A percentile compares a stretch with the other conserved stretches of the same genome.
Evolutionary conservation across 1,284 basidiomycete species (phyloP).

Genomic region (Rhodofomes roseus): DNA sequence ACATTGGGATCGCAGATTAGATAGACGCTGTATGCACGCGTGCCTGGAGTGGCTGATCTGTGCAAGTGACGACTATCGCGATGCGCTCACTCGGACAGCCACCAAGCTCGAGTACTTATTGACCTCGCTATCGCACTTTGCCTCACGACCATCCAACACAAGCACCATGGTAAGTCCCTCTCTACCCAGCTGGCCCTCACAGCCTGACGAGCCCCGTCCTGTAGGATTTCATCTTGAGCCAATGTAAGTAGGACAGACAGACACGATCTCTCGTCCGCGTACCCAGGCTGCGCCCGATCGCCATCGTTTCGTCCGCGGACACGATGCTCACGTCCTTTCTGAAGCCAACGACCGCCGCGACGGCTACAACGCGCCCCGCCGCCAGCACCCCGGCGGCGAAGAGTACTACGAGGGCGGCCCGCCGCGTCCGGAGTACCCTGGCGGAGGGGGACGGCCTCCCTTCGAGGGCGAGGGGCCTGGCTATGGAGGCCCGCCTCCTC

Average conservation of each 20-base stretch:
- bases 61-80: slow-evolving; percentile 2
- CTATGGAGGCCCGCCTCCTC: background rate
- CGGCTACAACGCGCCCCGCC: background rate
- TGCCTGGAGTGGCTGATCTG: background rate
- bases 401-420: background rate
- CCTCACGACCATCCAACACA: background rate
- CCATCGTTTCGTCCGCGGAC: slow-evolving; percentile 1
- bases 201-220: background rate
- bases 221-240: background rate
- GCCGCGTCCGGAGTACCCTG: background rate
- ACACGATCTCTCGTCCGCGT: background rate
- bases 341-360: slow-evolving; percentile 1
- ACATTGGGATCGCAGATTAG: background rate
- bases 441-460: background rate
- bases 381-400: background rate
- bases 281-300: background rate
- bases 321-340: slow-evolving; percentile 1
- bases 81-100: background rate
- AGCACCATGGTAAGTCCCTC: background rate
- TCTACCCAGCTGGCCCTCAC: background rate
- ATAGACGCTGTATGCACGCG: background rate
- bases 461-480: slow-evolving; percentile 1
- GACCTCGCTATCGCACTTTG: background rate
- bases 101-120: background rate
- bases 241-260: background rate